These are phyloP conservation scores for Nosema granulosis DNA, from an alignment of 371 early-diverging fungal species.

Conservation along the genomic window DNA sequence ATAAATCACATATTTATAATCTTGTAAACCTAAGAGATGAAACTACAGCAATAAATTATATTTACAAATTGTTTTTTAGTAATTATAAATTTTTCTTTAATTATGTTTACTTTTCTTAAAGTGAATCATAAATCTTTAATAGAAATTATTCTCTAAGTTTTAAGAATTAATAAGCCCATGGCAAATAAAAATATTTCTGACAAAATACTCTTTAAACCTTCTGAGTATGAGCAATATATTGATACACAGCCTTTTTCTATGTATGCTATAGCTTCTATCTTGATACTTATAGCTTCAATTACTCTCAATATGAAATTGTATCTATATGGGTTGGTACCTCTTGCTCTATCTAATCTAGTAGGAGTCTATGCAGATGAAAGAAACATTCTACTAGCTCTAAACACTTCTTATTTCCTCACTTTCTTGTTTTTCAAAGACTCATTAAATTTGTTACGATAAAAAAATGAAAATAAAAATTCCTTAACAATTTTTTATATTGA, in stretches of 20 bases:
- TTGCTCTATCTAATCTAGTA: constrained; percentile 2
- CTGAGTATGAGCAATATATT: neutral
- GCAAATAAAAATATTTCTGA: no score
- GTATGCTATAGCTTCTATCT: neutral
- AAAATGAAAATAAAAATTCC: neutral
- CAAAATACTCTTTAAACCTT: neutral
- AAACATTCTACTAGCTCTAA: neutral
- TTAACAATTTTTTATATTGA: neutral
- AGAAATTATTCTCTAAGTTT: no score
- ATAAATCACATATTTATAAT: no score
- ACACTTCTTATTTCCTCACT: neutral
- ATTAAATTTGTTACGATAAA: neutral
- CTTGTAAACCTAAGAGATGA: no score
- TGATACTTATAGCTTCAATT: neutral
- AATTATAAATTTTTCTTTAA: no score
- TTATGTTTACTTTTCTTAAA: no score
- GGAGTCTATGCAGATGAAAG: neutral
- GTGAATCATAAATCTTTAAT: no score
- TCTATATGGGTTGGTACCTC: constrained; percentile 12
- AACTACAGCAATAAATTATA: no score
- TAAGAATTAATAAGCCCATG: no score
- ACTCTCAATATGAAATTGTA: neutral
- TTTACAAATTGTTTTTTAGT: no score
- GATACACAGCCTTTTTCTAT: constrained; percentile 5
- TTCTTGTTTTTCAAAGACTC: neutral